These are phyloP conservation scores for Mycothermus thermophilus DNA, from an alignment of 495 filamentous ascomycete genomes.

Conservation along the genomic window DNA sequence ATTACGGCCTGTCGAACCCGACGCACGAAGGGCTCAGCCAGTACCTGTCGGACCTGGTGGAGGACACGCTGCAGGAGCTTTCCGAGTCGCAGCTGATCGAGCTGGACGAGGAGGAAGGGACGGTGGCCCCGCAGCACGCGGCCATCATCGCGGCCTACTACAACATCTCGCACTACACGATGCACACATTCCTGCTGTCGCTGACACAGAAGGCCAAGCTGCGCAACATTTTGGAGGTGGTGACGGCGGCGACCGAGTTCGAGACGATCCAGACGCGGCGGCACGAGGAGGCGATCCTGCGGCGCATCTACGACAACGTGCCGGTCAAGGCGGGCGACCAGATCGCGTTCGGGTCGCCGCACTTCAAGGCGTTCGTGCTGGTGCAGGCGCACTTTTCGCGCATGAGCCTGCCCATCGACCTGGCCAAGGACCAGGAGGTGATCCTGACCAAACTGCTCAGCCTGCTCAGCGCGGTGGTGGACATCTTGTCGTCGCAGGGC, in stretches of 20 bases:
- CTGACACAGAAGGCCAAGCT: conserved; percentile 77
- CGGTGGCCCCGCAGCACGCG: conserved; percentile 76
- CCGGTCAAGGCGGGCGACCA: conserved; percentile 87
- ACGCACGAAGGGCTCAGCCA: conserved; percentile 88
- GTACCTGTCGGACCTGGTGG: conserved; percentile 89
- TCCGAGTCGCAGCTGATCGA: conserved; percentile 92
- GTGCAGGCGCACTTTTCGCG: conserved; percentile 95
- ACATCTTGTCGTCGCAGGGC: conserved; percentile 90
- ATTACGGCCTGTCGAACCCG: conserved; percentile 79
- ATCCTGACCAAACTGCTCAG: conserved; percentile 77
- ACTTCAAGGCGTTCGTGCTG: conserved; percentile 95
- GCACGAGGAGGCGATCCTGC: conserved; percentile 79
- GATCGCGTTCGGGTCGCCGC: conserved; percentile 80
- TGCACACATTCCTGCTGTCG: conserved; percentile 99
- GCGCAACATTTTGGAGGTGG: conserved; percentile 92
- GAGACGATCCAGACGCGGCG: conserved; percentile 88
- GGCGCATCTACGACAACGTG: conserved; percentile 83
- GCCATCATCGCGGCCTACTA: conserved; percentile 98
- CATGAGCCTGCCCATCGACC: conserved; percentile 88
- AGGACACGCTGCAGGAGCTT: conserved; percentile 82
- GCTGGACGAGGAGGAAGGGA: conserved; percentile 90
- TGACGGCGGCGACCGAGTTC: conserved; percentile 93
- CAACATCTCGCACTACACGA: conserved; percentile 97
- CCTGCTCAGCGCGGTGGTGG: conserved; percentile 80
- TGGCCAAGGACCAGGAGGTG: conserved; percentile 92